Evolutionary conservation across 495 filamentous ascomycete species (phyloP).

Genomic region (Penicillium alfredii): DNA sequence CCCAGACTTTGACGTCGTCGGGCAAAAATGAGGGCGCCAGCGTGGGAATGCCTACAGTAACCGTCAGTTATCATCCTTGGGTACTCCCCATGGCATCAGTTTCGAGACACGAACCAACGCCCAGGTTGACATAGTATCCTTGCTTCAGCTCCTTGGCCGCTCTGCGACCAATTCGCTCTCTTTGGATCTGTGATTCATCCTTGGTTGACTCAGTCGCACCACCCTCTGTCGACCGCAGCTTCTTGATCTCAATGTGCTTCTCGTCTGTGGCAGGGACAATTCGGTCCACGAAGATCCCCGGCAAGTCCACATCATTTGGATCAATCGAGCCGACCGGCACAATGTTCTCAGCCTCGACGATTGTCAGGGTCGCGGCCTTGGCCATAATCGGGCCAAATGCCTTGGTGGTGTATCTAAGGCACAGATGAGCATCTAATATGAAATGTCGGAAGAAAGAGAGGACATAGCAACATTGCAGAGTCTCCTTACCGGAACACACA

Average conservation of each 20-base stretch:
- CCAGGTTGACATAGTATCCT: slow-evolving; percentile 89
- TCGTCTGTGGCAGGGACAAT: slow-evolving; percentile 69
- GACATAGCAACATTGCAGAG: too few species aligned
- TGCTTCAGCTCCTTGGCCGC: slow-evolving; percentile 93
- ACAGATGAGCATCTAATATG: background rate
- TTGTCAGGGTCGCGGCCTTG: slow-evolving; percentile 77
- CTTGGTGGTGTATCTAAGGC: slow-evolving; percentile 42
- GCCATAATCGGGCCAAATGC: slow-evolving; percentile 85
- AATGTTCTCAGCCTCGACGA: slow-evolving; percentile 89
- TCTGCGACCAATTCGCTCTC: slow-evolving; percentile 73
- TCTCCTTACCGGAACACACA: slow-evolving; percentile 78
- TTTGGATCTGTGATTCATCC: slow-evolving; percentile 58
- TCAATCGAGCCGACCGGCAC: slow-evolving; percentile 76
- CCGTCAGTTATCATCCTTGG: too few species aligned
- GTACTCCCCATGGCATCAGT: too few species aligned
- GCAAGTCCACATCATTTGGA: slow-evolving; percentile 74
- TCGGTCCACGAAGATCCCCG: slow-evolving; percentile 82
- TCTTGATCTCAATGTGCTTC: slow-evolving; percentile 81
- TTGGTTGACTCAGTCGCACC: slow-evolving; percentile 47
- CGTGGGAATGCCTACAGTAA: slow-evolving; percentile 61
- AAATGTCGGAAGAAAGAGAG: slow-evolving; percentile 32
- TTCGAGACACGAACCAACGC: slow-evolving; percentile 65
- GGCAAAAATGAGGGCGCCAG: slow-evolving; percentile 79
- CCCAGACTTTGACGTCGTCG: slow-evolving; percentile 68
- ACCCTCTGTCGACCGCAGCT: slow-evolving; percentile 55